Percentiles rank a stretch among this genome's conserved stretches.
Conservation (phyloP, 1,139 yeast genomes). For the Geotrichum histeridarum region DNA sequence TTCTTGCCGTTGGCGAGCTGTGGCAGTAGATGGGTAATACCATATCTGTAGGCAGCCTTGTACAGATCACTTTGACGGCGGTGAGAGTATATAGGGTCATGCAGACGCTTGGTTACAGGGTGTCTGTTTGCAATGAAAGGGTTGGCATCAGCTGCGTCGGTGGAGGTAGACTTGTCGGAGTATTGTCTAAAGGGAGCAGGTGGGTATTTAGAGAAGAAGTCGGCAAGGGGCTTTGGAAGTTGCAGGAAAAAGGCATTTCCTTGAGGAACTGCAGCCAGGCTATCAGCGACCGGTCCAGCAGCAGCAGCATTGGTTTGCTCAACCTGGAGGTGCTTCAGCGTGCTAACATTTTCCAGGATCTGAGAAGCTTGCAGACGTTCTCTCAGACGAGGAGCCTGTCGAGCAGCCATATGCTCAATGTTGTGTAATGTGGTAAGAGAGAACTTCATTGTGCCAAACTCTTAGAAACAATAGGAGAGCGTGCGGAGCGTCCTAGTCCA, state of each 20-base stretch:
- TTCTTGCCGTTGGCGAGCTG: constrained; percentile 58
- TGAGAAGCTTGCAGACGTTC: constrained; percentile 13
- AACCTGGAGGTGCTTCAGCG: constrained; percentile 9
- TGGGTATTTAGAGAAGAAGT: constrained; percentile 77
- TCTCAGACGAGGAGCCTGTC: constrained; percentile 18
- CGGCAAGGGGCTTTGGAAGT: constrained; percentile 67
- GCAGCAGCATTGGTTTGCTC: constrained; percentile 16
- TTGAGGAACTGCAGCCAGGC: constrained; percentile 14
- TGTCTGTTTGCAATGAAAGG: constrained; percentile 87
- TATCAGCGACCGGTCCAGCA: constrained; percentile 16
- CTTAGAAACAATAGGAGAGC: neutral
- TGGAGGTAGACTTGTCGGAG: constrained; percentile 57
- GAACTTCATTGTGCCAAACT: constrained; percentile 6
- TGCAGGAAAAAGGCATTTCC: constrained; percentile 32
- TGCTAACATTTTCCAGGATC: constrained; percentile 10
- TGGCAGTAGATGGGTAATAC: constrained; percentile 75
- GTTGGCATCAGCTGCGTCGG: constrained; percentile 66
- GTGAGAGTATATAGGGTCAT: constrained; percentile 71
- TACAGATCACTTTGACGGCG: constrained; percentile 82
- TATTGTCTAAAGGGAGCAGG: constrained; percentile 75
- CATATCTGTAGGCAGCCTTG: constrained; percentile 78
- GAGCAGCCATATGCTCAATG: constrained; percentile 9
- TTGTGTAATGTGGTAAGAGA: constrained; percentile 13
- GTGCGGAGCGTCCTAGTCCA: neutral
- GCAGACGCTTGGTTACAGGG: constrained; percentile 72